Evolutionary conservation across 2,329 filamentous ascomycete genomes (phyloP).

Genomic region (Paracoccidioides lutzii): DNA sequence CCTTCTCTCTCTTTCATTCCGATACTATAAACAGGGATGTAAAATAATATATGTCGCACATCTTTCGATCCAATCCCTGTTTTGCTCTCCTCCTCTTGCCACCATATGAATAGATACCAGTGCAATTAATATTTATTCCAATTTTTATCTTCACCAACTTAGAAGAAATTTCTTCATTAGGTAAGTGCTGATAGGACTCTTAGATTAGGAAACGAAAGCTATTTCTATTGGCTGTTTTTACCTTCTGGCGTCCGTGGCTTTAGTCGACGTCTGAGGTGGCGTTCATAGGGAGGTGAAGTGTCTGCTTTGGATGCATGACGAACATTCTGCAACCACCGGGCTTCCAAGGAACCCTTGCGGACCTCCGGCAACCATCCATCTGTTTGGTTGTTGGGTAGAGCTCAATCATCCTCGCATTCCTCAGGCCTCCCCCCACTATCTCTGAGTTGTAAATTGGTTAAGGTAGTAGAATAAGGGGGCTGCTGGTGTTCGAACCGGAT

Average conservation of each 20-base stretch:
- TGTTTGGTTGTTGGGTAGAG: not conserved
- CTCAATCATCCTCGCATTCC: not conserved
- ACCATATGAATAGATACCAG: not conserved
- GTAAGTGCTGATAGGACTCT: not conserved
- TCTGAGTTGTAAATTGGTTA: not conserved
- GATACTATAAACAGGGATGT: not conserved
- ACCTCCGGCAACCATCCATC: not conserved
- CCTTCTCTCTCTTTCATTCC: not conserved
- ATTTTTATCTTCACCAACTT: not conserved
- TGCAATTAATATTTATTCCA: not conserved
- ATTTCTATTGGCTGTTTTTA: too few relatives aligned
- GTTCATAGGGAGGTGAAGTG: too few relatives aligned
- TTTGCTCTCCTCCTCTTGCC: not conserved
- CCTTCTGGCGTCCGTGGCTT: too few relatives aligned
- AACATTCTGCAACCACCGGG: not conserved
- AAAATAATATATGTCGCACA: not conserved
- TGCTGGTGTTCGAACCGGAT: not conserved
- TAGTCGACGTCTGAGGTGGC: too few relatives aligned
- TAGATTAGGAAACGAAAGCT: not conserved
- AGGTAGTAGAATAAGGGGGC: slow-evolving; percentile 2
- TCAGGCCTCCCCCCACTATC: not conserved
- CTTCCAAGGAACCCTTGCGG: not conserved
- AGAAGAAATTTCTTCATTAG: not conserved
- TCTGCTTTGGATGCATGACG: not conserved
- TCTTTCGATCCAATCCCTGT: not conserved